These are phyloP conservation scores for Nannochloropsis oceanica DNA, from an alignment of 108 stramenopile species.

Conservation along the genomic window DNA sequence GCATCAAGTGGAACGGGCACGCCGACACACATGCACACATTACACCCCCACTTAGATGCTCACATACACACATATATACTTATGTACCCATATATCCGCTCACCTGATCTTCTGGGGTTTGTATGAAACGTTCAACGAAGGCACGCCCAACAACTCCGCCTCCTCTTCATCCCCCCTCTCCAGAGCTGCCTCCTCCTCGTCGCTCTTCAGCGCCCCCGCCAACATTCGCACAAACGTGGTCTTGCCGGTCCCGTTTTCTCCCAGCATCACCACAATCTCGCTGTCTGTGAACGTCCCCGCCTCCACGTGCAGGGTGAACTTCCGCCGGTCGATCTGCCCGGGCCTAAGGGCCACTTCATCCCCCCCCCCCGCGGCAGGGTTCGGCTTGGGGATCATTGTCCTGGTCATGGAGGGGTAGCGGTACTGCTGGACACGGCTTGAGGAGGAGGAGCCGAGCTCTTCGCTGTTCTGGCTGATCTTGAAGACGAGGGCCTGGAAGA, in stretches of 20 bases:
- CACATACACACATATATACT: too few relatives aligned
- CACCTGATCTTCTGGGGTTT: constrained; percentile 96
- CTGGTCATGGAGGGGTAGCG: constrained; percentile 91
- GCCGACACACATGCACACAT: too few relatives aligned
- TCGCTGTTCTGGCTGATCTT: constrained; percentile 21
- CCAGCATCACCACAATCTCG: constrained; percentile 90
- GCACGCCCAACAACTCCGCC: constrained; percentile 54
- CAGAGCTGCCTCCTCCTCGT: constrained; percentile 54
- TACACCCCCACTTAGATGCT: too few relatives aligned
- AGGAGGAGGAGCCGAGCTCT: constrained; percentile 15
- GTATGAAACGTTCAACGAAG: constrained; percentile 86
- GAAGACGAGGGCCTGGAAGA: not conserved
- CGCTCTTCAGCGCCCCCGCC: constrained; percentile 87
- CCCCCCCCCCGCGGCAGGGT: not conserved
- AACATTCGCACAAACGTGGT: constrained; percentile 53
- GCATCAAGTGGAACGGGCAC: too few relatives aligned
- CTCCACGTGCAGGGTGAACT: constrained; percentile 86
- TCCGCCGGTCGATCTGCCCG: not conserved
- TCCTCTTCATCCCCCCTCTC: constrained; percentile 59
- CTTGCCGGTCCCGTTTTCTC: constrained; percentile 74
- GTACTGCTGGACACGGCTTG: constrained; percentile 30
- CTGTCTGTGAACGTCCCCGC: constrained; percentile 84
- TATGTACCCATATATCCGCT: not conserved
- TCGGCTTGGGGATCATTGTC: constrained; percentile 47
- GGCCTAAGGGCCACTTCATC: not conserved